Conservation (phyloP, 805 yeast genomes). For the Yarrowia porcina region DNA sequence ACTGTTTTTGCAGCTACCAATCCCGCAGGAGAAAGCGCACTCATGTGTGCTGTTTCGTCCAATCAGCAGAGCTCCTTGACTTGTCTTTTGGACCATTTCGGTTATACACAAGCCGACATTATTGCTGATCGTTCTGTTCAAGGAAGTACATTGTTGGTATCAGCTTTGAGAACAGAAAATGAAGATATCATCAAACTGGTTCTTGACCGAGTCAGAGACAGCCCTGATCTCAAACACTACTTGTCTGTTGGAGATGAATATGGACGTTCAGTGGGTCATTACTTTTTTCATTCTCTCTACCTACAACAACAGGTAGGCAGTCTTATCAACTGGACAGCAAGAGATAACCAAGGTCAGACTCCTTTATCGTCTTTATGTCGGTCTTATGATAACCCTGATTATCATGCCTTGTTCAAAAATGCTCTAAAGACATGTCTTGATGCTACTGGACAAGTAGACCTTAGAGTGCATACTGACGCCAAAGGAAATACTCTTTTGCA, state of each 20-base stretch:
- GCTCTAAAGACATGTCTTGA: conserved; percentile 41
- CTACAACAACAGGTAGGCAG: conserved; percentile 55
- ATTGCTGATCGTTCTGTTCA: conserved; percentile 56
- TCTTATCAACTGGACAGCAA: conserved; percentile 63
- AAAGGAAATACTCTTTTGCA: conserved; percentile 78
- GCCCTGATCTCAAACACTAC: conserved; percentile 48
- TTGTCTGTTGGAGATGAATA: conserved; percentile 50
- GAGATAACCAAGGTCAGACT: conserved; percentile 67
- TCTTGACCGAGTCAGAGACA: conserved; percentile 33
- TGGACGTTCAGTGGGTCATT: conserved; percentile 69
- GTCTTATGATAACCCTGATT: conserved; percentile 73
- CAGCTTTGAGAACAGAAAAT: conserved; percentile 54
- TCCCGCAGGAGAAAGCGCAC: conserved; percentile 66
- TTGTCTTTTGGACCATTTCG: conserved; percentile 45
- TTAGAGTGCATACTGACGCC: conserved; percentile 55
- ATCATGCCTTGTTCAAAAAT: conserved; percentile 47
- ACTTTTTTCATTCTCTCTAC: conserved; percentile 55
- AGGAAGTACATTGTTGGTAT: conserved; percentile 55
- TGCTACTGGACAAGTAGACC: conserved; percentile 44
- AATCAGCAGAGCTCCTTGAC: conserved; percentile 47
- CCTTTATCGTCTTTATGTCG: conserved; percentile 74
- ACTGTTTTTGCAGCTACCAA: conserved; percentile 43
- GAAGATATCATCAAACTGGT: conserved; percentile 43
- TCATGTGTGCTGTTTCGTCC: conserved; percentile 58
- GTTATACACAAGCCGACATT: conserved; percentile 65